Conservation (phyloP, 169 alveolate species). For the Neospora caninum region DNA sequence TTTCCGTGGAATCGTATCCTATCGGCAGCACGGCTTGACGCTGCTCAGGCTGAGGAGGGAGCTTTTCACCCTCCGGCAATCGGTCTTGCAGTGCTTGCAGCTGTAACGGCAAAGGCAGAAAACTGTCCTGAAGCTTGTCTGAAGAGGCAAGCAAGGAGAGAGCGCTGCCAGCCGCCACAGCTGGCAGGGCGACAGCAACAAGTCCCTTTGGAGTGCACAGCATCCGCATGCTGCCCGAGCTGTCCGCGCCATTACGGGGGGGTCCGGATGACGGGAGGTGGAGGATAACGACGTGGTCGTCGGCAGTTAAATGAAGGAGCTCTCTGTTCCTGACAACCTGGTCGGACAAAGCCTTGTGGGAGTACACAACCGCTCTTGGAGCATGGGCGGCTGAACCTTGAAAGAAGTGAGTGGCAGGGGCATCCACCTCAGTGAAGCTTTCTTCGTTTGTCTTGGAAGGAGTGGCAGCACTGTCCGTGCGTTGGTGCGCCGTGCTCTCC, state of each 20-base stretch:
- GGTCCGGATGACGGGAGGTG: background rate
- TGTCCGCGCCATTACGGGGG: background rate
- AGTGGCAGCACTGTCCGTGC: background rate
- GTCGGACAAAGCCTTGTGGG: background rate
- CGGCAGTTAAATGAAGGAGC: background rate
- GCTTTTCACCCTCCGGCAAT: background rate
- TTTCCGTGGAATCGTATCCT: background rate
- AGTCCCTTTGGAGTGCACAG: slow-evolving; percentile 36
- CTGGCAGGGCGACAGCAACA: slow-evolving; percentile 17
- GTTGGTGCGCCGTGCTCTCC: background rate
- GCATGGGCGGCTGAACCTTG: background rate
- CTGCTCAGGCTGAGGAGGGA: background rate
- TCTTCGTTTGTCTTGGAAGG: background rate
- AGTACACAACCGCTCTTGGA: background rate
- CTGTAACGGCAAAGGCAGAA: background rate
- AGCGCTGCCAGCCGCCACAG: slow-evolving; percentile 24
- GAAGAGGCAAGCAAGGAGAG: background rate
- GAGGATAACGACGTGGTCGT: background rate
- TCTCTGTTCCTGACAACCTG: background rate
- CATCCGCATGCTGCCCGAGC: background rate
- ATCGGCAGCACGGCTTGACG: background rate
- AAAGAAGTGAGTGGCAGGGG: background rate
- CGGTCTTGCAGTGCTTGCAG: slow-evolving; percentile 30
- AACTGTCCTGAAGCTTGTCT: background rate
- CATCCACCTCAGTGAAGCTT: background rate